Evolutionary conservation across 2,329 filamentous ascomycete genomes (phyloP).

Genomic region (Sporothrix pallida): DNA sequence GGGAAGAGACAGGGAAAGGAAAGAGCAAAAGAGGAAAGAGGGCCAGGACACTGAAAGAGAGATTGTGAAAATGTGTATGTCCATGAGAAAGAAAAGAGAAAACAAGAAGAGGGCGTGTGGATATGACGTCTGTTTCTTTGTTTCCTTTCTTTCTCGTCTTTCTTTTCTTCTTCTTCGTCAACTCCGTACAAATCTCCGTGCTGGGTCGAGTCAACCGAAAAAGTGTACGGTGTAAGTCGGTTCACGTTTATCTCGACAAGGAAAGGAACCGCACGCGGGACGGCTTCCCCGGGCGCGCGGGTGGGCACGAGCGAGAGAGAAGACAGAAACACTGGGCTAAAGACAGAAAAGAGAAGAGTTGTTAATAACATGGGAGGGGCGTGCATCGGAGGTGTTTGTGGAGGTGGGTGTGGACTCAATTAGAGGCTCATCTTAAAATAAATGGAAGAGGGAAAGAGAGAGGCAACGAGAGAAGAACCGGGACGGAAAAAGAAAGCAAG

Average conservation of each 20-base stretch:
- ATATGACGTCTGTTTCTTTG: not conserved
- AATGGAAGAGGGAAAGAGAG: not conserved
- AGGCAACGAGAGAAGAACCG: not conserved
- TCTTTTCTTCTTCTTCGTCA: not conserved
- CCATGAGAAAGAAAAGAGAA: not conserved
- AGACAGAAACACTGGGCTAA: not conserved
- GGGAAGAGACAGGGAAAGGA: not conserved
- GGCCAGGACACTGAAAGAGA: not conserved
- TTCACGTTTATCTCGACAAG: not conserved
- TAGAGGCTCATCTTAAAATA: conserved; percentile 8
- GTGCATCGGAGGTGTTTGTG: not conserved
- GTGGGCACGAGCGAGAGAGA: conserved; percentile 6
- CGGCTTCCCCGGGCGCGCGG: conserved; percentile 16
- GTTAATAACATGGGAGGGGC: not conserved
- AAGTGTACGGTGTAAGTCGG: not conserved
- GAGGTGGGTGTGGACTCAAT: conserved; percentile 11
- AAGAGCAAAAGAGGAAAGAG: not conserved
- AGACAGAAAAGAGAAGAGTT: not conserved
- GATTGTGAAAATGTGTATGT: conserved; percentile 2
- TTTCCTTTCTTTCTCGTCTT: not conserved
- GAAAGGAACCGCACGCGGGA: conserved; percentile 17
- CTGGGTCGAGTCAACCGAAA: not conserved
- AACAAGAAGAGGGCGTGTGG: not conserved
- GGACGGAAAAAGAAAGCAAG: not conserved
- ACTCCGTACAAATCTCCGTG: not conserved